Evolutionary conservation across 2,329 filamentous ascomycete species (phyloP).

Genomic region (Colletotrichum aenigma): DNA sequence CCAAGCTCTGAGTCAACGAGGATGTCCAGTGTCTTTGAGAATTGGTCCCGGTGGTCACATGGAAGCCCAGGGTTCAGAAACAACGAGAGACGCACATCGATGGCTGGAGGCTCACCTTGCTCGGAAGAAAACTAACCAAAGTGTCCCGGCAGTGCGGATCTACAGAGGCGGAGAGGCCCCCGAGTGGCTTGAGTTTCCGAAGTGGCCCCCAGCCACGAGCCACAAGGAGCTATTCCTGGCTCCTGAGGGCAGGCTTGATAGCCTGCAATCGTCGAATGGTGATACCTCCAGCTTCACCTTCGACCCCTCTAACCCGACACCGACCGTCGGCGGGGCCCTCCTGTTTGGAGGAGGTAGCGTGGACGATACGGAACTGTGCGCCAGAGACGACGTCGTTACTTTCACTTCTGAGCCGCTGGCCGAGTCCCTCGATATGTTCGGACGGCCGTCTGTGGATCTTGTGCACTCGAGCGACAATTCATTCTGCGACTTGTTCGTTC

Average conservation of each 20-base stretch:
- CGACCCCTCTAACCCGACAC: constrained; percentile 28
- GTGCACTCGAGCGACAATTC: constrained; percentile 26
- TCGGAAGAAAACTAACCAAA: neutral
- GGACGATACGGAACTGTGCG: constrained; percentile 22
- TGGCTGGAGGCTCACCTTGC: constrained; percentile 12
- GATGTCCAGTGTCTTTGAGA: constrained; percentile 16
- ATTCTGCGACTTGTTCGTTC: constrained; percentile 26
- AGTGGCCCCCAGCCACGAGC: constrained; percentile 15
- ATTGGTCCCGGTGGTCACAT: constrained; percentile 24
- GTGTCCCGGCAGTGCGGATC: neutral
- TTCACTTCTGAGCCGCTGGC: constrained; percentile 25
- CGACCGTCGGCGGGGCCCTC: constrained; percentile 22
- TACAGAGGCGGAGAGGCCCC: constrained; percentile 17
- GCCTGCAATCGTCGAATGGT: neutral
- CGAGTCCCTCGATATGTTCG: constrained; percentile 22
- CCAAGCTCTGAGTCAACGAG: constrained; percentile 3
- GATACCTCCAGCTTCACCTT: constrained; percentile 22
- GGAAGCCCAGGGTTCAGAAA: neutral
- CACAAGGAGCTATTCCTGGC: constrained; percentile 2
- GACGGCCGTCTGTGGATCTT: constrained; percentile 23
- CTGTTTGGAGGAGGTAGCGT: constrained; percentile 14
- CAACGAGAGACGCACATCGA: neutral
- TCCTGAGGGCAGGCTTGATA: neutral
- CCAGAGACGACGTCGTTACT: constrained; percentile 24
- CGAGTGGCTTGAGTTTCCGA: constrained; percentile 16